Conservation (phyloP, 495 filamentous ascomycete genomes). For the Bathelium albidoporum region DNA sequence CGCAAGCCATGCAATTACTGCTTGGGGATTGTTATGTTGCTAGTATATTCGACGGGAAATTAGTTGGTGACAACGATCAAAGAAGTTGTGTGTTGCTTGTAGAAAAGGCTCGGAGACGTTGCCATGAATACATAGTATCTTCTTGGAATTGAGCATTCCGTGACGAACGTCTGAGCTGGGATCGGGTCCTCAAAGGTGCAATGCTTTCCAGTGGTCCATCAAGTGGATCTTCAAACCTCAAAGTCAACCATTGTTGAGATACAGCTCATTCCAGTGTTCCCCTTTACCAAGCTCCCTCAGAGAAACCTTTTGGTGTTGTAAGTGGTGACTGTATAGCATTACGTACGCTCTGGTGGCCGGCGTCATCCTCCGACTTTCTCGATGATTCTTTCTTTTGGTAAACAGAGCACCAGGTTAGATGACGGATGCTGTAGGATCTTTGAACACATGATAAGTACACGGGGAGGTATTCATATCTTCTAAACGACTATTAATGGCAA, state of each 20-base stretch:
- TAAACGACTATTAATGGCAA: background rate
- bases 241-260: background rate
- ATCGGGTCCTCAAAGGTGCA: background rate
- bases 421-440: background rate
- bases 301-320: background rate
- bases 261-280: background rate
- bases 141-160: background rate
- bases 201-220: background rate
- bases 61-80: background rate
- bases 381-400: background rate
- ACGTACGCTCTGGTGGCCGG: background rate
- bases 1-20: background rate
- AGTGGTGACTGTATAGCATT: background rate
- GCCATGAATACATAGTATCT: background rate
- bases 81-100: background rate
- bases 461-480: background rate
- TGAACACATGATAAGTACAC: background rate
- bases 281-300: background rate
- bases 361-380: background rate
- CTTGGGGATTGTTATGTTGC: background rate
- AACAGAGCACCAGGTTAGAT: background rate
- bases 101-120: background rate
- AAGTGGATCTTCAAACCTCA: background rate
- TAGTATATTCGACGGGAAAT: background rate
- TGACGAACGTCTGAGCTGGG: background rate